Evolutionary conservation across 345 rosid species (phyloP).

Genomic region (Mangifera indica): DNA sequence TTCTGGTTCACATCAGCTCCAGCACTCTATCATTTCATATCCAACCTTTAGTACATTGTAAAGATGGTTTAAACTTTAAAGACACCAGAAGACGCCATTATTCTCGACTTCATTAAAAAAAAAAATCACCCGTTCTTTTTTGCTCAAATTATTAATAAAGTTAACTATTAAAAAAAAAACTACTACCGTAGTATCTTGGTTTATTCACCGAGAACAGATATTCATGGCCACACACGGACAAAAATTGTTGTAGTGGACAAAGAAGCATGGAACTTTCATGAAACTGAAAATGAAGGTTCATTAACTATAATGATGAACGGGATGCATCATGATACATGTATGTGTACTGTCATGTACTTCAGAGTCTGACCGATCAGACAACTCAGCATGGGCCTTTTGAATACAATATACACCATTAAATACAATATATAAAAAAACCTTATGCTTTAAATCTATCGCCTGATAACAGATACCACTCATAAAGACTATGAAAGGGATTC

Average conservation of each 20-base stretch:
- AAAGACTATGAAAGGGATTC: slow-evolving; percentile 5
- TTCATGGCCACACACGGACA: slow-evolving; percentile 26
- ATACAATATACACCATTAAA: slow-evolving; percentile 14
- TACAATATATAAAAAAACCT: neutral
- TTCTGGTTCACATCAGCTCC: slow-evolving; percentile 97
- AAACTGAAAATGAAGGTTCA: slow-evolving; percentile 6
- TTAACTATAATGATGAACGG: slow-evolving; percentile 16
- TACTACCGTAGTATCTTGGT: slow-evolving; percentile 20
- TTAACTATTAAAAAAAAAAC: slow-evolving; percentile 18
- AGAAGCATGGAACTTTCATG: slow-evolving; percentile 27
- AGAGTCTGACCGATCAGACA: slow-evolving; percentile 25
- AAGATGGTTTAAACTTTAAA: slow-evolving; percentile 15
- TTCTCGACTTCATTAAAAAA: neutral
- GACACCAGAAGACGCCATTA: slow-evolving; percentile 7
- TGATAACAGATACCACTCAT: neutral
- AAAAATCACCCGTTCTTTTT: slow-evolving; percentile 7
- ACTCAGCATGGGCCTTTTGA: slow-evolving; percentile 29
- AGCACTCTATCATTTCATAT: slow-evolving; percentile 48
- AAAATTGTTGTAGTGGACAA: slow-evolving; percentile 25
- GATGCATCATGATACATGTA: slow-evolving; percentile 16
- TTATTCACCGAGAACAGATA: slow-evolving; percentile 24
- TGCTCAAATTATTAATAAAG: slow-evolving; percentile 7
- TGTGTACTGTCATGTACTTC: slow-evolving; percentile 33
- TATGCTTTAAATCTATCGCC: neutral
- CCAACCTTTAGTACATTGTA: slow-evolving; percentile 24